Evolutionary conservation across 495 filamentous ascomycete species (phyloP).

Genomic region (Aspergillus haitiensis): DNA sequence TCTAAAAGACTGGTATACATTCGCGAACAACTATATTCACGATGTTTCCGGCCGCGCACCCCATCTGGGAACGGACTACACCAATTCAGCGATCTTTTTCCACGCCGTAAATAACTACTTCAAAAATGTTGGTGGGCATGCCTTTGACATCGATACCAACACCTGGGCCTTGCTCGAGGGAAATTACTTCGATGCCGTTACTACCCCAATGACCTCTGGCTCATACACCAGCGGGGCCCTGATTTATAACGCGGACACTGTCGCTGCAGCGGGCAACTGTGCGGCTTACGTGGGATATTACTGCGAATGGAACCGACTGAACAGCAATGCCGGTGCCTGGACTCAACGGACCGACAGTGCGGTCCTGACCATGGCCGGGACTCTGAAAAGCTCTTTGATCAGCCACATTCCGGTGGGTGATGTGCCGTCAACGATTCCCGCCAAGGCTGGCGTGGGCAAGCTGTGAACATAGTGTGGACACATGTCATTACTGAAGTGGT

Average conservation of each 20-base stretch:
- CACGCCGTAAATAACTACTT: constrained; percentile 33
- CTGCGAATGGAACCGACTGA: constrained; percentile 23
- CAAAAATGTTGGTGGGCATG: constrained; percentile 23
- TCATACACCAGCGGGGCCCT: constrained; percentile 11
- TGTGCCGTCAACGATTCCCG: constrained; percentile 13
- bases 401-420: constrained; percentile 11
- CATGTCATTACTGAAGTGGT: too few species aligned
- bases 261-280: constrained; percentile 12
- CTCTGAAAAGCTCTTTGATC: constrained; percentile 4
- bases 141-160: constrained; percentile 23
- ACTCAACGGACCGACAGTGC: constrained; percentile 7
- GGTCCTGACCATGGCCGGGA: constrained; percentile 9
- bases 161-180: constrained; percentile 22
- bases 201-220: constrained; percentile 17
- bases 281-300: constrained; percentile 8
- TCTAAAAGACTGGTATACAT: constrained; percentile 22
- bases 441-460: constrained; percentile 22
- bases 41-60: constrained; percentile 45
- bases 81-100: constrained; percentile 40
- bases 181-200: constrained; percentile 21
- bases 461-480: neutral
- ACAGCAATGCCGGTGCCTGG: constrained; percentile 14
- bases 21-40: constrained; percentile 33
- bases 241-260: constrained; percentile 15
- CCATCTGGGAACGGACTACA: constrained; percentile 36